These are phyloP conservation scores for Pythium dissimile DNA, from an alignment of 352 stramenopile genomes.

Conservation along the genomic window DNA sequence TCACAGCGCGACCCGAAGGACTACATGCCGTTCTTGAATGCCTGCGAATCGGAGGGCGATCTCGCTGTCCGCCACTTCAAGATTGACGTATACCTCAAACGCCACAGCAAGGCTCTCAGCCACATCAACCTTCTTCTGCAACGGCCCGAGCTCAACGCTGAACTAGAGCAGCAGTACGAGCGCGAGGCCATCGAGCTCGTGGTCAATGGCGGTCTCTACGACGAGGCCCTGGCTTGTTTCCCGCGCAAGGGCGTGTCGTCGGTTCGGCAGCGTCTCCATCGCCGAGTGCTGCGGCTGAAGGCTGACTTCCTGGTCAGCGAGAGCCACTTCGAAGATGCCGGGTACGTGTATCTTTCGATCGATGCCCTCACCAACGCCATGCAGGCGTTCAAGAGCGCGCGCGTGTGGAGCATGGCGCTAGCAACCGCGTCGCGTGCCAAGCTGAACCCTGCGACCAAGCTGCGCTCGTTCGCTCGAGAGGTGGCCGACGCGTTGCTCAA, in stretches of 20 bases:
- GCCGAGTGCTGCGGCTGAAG: slow-evolving; percentile 45
- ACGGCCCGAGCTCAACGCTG: neutral
- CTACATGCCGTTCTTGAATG: slow-evolving; percentile 61
- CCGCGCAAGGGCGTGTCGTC: slow-evolving; percentile 6
- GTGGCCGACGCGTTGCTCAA: slow-evolving; percentile 52
- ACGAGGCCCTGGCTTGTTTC: slow-evolving; percentile 48
- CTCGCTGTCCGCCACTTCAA: slow-evolving; percentile 47
- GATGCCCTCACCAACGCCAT: slow-evolving; percentile 37
- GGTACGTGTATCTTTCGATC: slow-evolving; percentile 58
- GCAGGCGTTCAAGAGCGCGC: slow-evolving; percentile 49
- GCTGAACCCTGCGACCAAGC: slow-evolving; percentile 18
- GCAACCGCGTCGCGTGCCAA: slow-evolving; percentile 30
- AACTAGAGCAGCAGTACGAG: slow-evolving; percentile 20
- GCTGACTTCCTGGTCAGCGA: slow-evolving; percentile 36
- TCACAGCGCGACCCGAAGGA: slow-evolving; percentile 71
- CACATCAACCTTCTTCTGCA: slow-evolving; percentile 39
- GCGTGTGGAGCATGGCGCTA: slow-evolving; percentile 64
- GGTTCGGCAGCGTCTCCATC: slow-evolving; percentile 25
- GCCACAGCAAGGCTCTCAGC: slow-evolving; percentile 37
- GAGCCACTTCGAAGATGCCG: slow-evolving; percentile 47
- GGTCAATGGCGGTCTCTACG: slow-evolving; percentile 39
- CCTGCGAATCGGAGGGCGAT: slow-evolving; percentile 28
- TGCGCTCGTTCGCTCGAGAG: slow-evolving; percentile 43
- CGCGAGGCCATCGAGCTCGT: slow-evolving; percentile 41
- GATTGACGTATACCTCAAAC: slow-evolving; percentile 52